Base-by-base conservation (phyloP, 768 basidiomycete species). In the Lactarius indigo region DNA sequence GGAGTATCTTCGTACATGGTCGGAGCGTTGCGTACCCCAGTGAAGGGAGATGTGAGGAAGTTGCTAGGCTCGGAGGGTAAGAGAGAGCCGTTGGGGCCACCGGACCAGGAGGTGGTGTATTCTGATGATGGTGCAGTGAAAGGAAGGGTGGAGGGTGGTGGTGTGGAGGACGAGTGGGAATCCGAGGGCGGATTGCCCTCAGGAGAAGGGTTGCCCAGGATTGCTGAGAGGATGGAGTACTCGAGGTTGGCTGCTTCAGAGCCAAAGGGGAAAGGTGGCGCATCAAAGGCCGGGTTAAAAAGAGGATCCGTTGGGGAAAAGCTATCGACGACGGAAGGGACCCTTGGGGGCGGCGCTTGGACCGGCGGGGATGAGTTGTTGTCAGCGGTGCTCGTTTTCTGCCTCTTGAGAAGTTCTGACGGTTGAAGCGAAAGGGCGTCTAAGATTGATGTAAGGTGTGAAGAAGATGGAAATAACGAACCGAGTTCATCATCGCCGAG, bases 201-300 rank as follows among this genome's bases (percentile, higher is more conserved):
- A 4, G 74, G 73, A 26, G 72, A 64, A 44, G 64, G 71, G 56
- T 71, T 75, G 44, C 92, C 94, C 59, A 98, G 83, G 74, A 98
- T 96, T 28, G 90, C 87, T 57, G 92, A 93, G 7, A 98, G 85
- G 71, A 97, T 96, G 57, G 93, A 93, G 77, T 97, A 98, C 75
- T 98, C 96, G 68, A 94, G 81, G 75, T 95, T 95, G 28, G 94
- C 94, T 10, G 92, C 93, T 75, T 95, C 92, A 55, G 92, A 94
- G 59, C 89, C 91, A 76, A 95, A 94, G 15, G 85, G 72, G 75
- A 77, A 83, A 59, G 88, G 80, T 74, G 65, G 31, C n/a, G 89
- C 85, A 73, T 89, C 88, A 17, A 71, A 63, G 17, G 85, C 70
- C 18, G 83, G 76, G 68, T 84, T 81, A 74, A 88, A 85, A 68